Percentiles rank a stretch among this genome's conserved stretches.
Conservation (phyloP, 2,329 filamentous ascomycete species). For the Penicillium sp. region DNA sequence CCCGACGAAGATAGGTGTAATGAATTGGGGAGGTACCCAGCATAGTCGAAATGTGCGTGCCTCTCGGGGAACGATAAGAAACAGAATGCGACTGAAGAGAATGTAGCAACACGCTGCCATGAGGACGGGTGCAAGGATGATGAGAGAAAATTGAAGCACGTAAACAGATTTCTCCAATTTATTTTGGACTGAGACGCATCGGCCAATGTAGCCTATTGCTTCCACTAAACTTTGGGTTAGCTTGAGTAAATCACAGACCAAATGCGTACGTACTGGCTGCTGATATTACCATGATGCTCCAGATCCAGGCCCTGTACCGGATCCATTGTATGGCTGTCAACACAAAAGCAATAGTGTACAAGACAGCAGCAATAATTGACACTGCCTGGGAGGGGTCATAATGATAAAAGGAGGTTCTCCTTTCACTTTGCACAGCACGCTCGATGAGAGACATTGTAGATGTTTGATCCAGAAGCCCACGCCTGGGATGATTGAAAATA, state of each 20-base stretch:
- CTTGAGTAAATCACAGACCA: not conserved
- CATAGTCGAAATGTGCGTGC: constrained; percentile 35
- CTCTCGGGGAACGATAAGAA: constrained; percentile 37
- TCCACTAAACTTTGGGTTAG: constrained; percentile 33
- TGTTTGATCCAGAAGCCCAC: not conserved
- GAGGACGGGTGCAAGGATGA: constrained; percentile 41
- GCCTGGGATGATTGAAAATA: not conserved
- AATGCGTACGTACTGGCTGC: constrained; percentile 26
- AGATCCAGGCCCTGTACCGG: constrained; percentile 33
- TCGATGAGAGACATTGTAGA: not conserved
- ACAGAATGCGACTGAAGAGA: constrained; percentile 42
- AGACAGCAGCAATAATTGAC: constrained; percentile 27
- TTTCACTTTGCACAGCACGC: not conserved
- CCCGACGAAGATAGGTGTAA: constrained; percentile 44
- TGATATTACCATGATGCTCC: constrained; percentile 34
- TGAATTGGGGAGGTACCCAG: constrained; percentile 36
- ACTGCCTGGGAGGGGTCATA: constrained; percentile 32
- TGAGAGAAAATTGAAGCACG: constrained; percentile 39
- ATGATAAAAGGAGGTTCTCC: constrained; percentile 15
- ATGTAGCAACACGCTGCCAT: constrained; percentile 44
- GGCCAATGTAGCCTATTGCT: constrained; percentile 36
- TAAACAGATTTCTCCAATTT: constrained; percentile 26
- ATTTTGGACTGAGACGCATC: constrained; percentile 32
- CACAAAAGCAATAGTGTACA: constrained; percentile 28
- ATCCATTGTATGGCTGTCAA: constrained; percentile 32